Base-by-base conservation (phyloP, 306 rosid genomes). In the Biancaea sappan region DNA sequence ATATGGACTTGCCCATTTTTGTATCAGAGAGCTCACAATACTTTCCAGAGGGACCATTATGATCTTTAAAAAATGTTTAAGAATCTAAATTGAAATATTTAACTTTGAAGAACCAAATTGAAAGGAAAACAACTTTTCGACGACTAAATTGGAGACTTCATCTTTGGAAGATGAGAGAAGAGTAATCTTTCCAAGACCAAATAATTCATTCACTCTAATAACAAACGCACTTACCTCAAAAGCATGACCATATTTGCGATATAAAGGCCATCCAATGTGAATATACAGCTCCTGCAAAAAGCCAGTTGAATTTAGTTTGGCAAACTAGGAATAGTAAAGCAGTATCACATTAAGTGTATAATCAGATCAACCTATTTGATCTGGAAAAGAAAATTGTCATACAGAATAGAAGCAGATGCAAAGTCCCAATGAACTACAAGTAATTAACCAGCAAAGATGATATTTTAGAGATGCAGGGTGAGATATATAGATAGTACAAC, bases 241-340 rank as follows among this genome's bases (percentile, higher is more conserved):
- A 86, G 98, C 97, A 68, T 94, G 99, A 72, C 92, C 93, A 72
- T 92, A 87, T 71, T 92, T 94, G 76, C 97, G 89, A 79, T 94
- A 94, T 37, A 94, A 79, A 47, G 99, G 99, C 99, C 99, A 94
- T n/a, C 83, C 97, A 83, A 94, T 87, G 78, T 92, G 87, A 69
- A 94, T 53, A 51, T 94, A 94, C 77, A 94, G 80, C 2, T 94
- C 99, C 97, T 91, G 88, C 60, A 84, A 52, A 64, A 72, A 58
- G 62, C n/a, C 70, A 47, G 46, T 34, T 72, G 28, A 77, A 66
- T 31, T 53, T 25, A 84, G 58, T 12, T 44, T 15, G 28, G n/a
- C 14, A 35, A 51, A 76, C 11, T 21, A 29, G 56, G 32, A 57
- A 5, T 37, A 21, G 5, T 0, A 34, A 19, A 80, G 61, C 31